Evolutionary conservation across 371 early-diverging fungal species (phyloP).

Genomic region (Apophysomyces elegans): DNA sequence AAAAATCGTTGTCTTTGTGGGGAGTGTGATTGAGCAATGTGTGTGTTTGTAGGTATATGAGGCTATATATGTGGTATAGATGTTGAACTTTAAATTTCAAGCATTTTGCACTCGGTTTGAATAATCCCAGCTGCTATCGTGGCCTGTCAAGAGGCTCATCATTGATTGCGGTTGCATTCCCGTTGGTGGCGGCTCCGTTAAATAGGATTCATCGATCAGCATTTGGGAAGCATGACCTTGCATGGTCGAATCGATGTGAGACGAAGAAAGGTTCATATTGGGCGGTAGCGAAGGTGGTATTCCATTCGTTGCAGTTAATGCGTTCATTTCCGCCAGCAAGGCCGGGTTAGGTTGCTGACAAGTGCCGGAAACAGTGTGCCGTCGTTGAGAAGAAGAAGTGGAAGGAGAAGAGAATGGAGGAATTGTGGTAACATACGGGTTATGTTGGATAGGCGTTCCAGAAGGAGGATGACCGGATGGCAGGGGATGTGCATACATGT

Average conservation of each 20-base stretch:
- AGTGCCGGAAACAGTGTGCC: constrained; percentile 2
- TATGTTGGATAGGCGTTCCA: constrained; percentile 5
- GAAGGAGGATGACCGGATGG: background rate
- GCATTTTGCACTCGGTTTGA: background rate
- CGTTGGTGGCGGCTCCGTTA: constrained; percentile 31
- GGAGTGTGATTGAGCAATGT: background rate
- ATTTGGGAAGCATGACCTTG: background rate
- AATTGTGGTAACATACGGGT: background rate
- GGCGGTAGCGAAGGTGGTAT: background rate
- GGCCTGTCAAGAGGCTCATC: constrained; percentile 5
- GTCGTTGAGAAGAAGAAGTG: background rate
- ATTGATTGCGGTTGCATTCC: constrained; percentile 70
- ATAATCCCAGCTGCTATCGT: constrained; percentile 1
- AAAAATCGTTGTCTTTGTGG: background rate
- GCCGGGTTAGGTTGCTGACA: background rate
- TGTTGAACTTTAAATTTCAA: background rate
- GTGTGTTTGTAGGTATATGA: background rate
- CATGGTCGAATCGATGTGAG: background rate
- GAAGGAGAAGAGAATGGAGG: background rate
- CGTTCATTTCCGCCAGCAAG: background rate
- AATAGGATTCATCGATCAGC: background rate
- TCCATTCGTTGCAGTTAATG: background rate
- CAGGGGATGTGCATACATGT: background rate
- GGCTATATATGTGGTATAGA: background rate
- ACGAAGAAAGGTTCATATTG: background rate